These are phyloP conservation scores for Fusarium abutilonis DNA, from an alignment of 2,329 filamentous ascomycete genomes.

Conservation along the genomic window DNA sequence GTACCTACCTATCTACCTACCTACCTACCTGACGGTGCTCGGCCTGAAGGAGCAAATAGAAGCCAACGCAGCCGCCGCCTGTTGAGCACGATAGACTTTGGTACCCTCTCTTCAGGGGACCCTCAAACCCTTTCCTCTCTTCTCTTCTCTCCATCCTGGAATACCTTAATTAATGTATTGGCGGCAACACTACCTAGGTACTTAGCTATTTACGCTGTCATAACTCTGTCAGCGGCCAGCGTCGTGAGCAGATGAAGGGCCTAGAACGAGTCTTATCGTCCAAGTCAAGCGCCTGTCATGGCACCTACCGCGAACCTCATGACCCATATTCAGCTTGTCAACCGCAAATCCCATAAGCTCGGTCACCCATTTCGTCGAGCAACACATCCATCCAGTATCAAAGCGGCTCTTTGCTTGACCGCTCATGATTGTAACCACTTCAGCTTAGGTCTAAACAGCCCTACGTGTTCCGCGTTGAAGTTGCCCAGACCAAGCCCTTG, in stretches of 20 bases:
- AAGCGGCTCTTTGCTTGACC: not conserved
- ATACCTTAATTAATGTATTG: not conserved
- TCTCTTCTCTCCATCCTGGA: not conserved
- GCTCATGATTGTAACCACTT: not conserved
- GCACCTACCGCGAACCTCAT: conserved; percentile 10
- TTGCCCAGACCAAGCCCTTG: conserved; percentile 13
- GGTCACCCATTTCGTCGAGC: not conserved
- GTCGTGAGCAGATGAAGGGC: not conserved
- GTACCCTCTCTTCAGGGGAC: conserved; percentile 24
- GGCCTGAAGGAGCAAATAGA: conserved; percentile 17
- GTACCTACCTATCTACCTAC: not conserved
- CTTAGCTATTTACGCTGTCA: not conserved
- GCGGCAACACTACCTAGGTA: not conserved
- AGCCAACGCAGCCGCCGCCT: conserved; percentile 23
- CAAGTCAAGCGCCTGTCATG: not conserved
- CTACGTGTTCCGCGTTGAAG: conserved; percentile 9
- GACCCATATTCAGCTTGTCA: not conserved
- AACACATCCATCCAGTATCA: not conserved
- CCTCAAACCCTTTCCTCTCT: conserved; percentile 1
- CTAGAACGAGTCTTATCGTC: not conserved
- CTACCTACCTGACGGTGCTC: not conserved
- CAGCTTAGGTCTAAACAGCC: conserved; percentile 9
- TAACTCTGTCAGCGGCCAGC: conserved; percentile 25
- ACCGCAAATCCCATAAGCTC: not conserved
- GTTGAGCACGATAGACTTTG: conserved; percentile 39